Conservation (phyloP, 2,329 filamentous ascomycete genomes). For the Trichoderma arundinaceum region DNA sequence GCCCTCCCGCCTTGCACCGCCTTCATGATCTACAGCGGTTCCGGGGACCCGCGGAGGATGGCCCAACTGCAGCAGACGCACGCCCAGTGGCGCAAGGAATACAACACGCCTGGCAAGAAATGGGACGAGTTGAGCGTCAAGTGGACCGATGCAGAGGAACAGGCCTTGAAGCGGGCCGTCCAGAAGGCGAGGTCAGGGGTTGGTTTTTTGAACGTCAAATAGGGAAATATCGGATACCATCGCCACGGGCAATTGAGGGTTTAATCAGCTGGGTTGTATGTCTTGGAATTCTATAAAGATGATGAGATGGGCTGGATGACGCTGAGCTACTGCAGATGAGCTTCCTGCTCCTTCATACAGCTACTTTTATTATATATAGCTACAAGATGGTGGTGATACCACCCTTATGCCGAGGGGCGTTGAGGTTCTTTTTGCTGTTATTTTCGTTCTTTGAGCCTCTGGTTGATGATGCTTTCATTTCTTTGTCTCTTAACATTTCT, state of each 20-base stretch:
- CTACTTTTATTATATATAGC: no score
- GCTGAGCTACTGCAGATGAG: no score
- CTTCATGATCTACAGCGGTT: conserved; percentile 69
- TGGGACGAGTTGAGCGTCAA: conserved; percentile 71
- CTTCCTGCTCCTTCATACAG: no score
- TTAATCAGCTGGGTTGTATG: no score
- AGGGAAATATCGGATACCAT: conserved; percentile 33
- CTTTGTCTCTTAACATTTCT: no score
- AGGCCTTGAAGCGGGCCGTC: conserved; percentile 64
- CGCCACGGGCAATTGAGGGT: no score
- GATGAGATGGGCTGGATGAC: not conserved
- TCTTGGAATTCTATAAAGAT: not conserved
- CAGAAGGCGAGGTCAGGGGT: conserved; percentile 64
- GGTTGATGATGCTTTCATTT: no score
- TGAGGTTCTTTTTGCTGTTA: no score
- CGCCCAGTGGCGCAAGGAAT: conserved; percentile 66
- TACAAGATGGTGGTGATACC: no score
- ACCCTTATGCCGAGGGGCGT: no score
- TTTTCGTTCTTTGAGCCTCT: no score
- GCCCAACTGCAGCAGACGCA: conserved; percentile 65
- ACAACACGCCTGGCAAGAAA: conserved; percentile 65
- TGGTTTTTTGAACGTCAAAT: conserved; percentile 70
- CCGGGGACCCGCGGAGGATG: conserved; percentile 72
- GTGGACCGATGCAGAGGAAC: conserved; percentile 71
- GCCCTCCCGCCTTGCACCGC: conserved; percentile 68